Percentiles rank a stretch among this genome's conserved stretches.
These are phyloP conservation scores for Dryadomyces quercivorus DNA, from an alignment of 2,329 filamentous ascomycete genomes.

Conservation along the genomic window DNA sequence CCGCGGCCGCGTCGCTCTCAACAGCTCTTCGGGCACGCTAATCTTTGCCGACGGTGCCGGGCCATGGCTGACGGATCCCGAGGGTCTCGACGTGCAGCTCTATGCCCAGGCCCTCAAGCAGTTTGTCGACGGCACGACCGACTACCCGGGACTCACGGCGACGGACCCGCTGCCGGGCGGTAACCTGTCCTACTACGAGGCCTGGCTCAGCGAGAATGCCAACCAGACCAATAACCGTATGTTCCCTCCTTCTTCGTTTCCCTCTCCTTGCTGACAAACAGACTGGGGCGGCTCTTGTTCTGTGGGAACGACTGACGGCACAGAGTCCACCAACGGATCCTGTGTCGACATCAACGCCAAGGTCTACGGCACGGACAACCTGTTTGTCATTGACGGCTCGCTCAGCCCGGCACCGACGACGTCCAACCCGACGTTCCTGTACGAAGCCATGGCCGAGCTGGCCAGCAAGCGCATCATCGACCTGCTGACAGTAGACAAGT, in stretches of 20 bases:
- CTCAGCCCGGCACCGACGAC: slow-evolving; percentile 1
- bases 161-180: neutral
- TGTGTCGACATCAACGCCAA: slow-evolving; percentile 40
- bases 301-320: neutral
- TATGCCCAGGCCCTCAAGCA: neutral
- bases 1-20: slow-evolving; percentile 1
- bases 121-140: neutral
- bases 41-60: neutral
- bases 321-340: neutral
- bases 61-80: neutral
- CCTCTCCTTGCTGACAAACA: neutral
- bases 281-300: neutral
- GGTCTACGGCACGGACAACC: slow-evolving; percentile 48
- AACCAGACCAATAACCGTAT: slow-evolving; percentile 2
- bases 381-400: slow-evolving; percentile 50
- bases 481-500: neutral
- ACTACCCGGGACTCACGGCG: neutral
- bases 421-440: slow-evolving; percentile 1
- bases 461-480: slow-evolving; percentile 2
- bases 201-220: neutral
- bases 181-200: neutral
- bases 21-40: neutral
- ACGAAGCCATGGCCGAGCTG: neutral
- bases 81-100: neutral
- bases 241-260: neutral